Base-by-base conservation (phyloP, 306 rosid genomes). In the Crotalaria pallida region DNA sequence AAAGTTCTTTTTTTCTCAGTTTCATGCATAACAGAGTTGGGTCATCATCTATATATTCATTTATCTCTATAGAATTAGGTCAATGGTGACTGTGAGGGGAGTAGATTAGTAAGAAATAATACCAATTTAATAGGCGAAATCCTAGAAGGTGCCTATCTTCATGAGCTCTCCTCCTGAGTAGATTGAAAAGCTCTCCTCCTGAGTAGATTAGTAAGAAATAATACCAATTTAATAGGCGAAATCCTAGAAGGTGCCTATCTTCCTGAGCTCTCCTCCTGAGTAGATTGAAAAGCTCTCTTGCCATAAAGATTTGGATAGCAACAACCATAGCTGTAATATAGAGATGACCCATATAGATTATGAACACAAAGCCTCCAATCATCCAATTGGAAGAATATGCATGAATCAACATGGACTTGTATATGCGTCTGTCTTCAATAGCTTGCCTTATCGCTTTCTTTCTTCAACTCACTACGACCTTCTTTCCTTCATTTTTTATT, bases 281-380 rank as follows among this genome's bases (percentile, higher is more conserved):
- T n/a, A n/a, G n/a, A n/a, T n/a, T n/a, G n/a, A n/a, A n/a, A n/a
- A 94, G 88, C 82, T 91, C 99, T 62, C 57, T 86, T 6, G 96
- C 99, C 99, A 94, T 94, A 80, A 83, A 91, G 77, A 94, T 94
- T 88, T 94, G 99, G 72, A 94, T 91, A 71, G 91, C 97, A 38
- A 94, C 88, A 23, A 94, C 86, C 97, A 88, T 88, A 11, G 99
- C 96, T 41, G 93, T 88, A 57, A 94, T 91, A 77, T 79, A 89
- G 22, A 94, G 97, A 83, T 94, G 99, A 48, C 99, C 99, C 86
- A 91, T 69, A 66, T 91, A 94, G 66, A 94, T 87, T 51, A 75
- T 75, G 47, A 91, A 77, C 4, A 51, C 95, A 88, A 91, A 91
- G 38, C 99, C 96, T 62, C 92, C 99, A 75, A 94, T 94, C 99